Conservation (phyloP, 306 rosid genomes). For the Pterocarpus santalinus region DNA sequence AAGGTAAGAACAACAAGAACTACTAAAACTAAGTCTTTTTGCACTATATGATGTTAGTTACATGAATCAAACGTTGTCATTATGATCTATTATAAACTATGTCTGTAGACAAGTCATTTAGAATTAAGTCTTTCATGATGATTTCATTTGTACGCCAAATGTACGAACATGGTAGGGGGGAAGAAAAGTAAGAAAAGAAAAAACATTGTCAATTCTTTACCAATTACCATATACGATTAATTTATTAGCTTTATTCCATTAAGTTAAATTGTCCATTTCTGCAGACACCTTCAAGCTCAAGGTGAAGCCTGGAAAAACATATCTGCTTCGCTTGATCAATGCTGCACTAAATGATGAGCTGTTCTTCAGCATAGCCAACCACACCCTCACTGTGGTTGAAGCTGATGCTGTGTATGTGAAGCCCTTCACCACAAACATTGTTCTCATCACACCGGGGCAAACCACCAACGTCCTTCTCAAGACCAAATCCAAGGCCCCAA, state of each 20-base stretch:
- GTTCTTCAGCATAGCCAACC: slow-evolving; percentile 82
- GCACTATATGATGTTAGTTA: too few relatives aligned
- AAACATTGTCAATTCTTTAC: slow-evolving; percentile 2
- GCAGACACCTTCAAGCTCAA: slow-evolving; percentile 69
- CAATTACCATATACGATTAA: not conserved
- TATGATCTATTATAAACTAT: too few relatives aligned
- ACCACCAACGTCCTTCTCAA: slow-evolving; percentile 69
- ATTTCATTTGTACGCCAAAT: too few relatives aligned
- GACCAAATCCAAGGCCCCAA: slow-evolving; percentile 62
- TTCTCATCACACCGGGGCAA: slow-evolving; percentile 81
- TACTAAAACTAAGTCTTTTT: not conserved
- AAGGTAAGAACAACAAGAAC: slow-evolving; percentile 48
- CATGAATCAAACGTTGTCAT: too few relatives aligned
- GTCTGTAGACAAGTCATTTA: too few relatives aligned
- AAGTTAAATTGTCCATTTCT: not conserved
- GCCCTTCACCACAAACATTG: slow-evolving; percentile 61
- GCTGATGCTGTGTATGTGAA: slow-evolving; percentile 75
- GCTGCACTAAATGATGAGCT: slow-evolving; percentile 77
- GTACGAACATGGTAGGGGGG: not conserved
- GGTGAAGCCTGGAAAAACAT: slow-evolving; percentile 71
- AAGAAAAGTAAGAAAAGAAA: not conserved
- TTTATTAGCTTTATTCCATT: not conserved
- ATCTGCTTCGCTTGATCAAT: slow-evolving; percentile 65
- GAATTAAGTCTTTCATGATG: too few relatives aligned
- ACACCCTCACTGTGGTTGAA: slow-evolving; percentile 74